Percentiles rank a stretch among this genome's conserved stretches.
phyloP scores from a whole-genome alignment of 306 rosid species.

The Abrus pulchellus region DNA sequence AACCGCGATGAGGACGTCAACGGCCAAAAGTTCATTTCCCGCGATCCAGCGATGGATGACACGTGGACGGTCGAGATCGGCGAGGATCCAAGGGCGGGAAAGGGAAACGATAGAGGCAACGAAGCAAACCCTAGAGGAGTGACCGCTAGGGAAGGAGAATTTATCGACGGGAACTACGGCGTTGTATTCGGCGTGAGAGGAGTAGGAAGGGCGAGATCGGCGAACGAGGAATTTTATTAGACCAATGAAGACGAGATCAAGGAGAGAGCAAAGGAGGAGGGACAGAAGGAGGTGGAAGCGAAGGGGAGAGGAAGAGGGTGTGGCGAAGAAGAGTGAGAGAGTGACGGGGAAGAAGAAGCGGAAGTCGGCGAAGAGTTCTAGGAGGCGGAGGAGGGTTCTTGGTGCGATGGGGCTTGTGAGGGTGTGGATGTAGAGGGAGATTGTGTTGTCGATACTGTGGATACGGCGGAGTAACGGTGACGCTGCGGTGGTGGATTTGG shows the following conservation, averaged over 20 bases:
- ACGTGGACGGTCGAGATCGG: constrained; percentile 42
- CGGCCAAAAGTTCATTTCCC: constrained; percentile 30
- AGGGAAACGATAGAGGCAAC: constrained; percentile 66
- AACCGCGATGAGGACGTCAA: constrained; percentile 37
- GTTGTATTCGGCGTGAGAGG: constrained; percentile 55
- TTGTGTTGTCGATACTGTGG: constrained; percentile 46
- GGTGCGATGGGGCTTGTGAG: constrained; percentile 57
- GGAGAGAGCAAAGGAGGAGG: constrained; percentile 72
- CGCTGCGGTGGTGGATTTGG: constrained; percentile 2
- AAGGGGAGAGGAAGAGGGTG: constrained; percentile 49
- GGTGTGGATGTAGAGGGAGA: constrained; percentile 61
- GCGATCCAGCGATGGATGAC: constrained; percentile 45
- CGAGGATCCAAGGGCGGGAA: constrained; percentile 43
- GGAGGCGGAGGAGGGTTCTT: constrained; percentile 52
- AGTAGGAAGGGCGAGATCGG: constrained; percentile 75
- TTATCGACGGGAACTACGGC: constrained; percentile 71
- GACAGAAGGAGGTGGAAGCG: constrained; percentile 59
- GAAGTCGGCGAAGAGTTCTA: constrained; percentile 76
- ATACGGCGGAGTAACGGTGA: constrained; percentile 55
- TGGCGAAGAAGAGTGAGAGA: constrained; percentile 58
- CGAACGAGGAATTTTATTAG: constrained; percentile 65
- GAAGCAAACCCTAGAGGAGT: constrained; percentile 77
- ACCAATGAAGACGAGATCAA: constrained; percentile 67
- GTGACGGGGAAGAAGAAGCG: constrained; percentile 71
- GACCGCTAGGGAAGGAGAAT: constrained; percentile 84